phyloP scores from a whole-genome alignment of 768 basidiomycete genomes.

The Tylopilus subfusipes region DNA sequence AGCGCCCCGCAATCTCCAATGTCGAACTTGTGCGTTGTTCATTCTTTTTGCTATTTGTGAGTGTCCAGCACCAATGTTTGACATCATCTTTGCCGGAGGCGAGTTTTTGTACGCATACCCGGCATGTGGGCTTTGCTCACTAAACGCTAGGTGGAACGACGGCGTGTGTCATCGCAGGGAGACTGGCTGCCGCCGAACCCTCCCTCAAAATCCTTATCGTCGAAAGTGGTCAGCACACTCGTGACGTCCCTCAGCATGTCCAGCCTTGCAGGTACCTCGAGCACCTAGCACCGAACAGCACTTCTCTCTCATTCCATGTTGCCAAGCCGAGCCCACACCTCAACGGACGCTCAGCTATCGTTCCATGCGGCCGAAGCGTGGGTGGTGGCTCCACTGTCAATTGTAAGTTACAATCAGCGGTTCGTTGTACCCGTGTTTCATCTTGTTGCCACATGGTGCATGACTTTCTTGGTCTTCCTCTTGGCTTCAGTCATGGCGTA shows the following conservation, averaged over 20 bases:
- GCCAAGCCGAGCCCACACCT: slow-evolving; percentile 40
- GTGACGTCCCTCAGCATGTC: slow-evolving; percentile 42
- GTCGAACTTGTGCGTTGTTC: no score
- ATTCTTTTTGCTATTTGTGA: no score
- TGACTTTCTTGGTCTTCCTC: no score
- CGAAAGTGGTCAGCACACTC: slow-evolving; percentile 54
- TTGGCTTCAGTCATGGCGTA: slow-evolving; percentile 46
- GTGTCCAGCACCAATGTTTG: slow-evolving; percentile 36
- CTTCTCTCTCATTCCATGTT: slow-evolving; percentile 43
- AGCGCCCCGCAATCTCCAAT: no score
- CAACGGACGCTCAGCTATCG: slow-evolving; percentile 41
- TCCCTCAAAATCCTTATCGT: slow-evolving; percentile 55
- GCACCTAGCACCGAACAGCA: slow-evolving; percentile 38
- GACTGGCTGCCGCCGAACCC: slow-evolving; percentile 52
- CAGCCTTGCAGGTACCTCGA: slow-evolving; percentile 52
- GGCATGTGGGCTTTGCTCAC: no score
- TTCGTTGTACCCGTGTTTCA: no score
- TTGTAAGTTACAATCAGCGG: slow-evolving; percentile 35
- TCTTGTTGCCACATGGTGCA: no score
- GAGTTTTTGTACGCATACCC: no score
- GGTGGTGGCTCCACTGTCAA: slow-evolving; percentile 66
- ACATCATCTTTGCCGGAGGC: slow-evolving; percentile 61
- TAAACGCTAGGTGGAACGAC: slow-evolving; percentile 40
- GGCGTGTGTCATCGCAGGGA: slow-evolving; percentile 51
- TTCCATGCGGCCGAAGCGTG: slow-evolving; percentile 47